Evolutionary conservation across 2,329 filamentous ascomycete species (phyloP).

Genomic region (Penicillium sumatraense): DNA sequence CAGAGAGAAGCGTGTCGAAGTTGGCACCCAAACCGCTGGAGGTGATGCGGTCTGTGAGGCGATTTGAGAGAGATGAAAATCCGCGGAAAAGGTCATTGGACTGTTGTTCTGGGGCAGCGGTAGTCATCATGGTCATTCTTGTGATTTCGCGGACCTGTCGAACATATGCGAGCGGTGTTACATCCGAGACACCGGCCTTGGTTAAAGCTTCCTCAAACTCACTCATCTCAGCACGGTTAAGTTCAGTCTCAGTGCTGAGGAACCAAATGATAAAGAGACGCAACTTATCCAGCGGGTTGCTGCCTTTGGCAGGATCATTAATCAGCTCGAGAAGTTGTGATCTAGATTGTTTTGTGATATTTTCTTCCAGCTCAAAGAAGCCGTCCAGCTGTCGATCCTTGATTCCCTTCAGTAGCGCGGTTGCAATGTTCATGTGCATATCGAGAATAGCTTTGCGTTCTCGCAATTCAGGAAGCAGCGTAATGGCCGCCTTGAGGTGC

Average conservation of each 20-base stretch:
- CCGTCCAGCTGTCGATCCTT: constrained; percentile 95
- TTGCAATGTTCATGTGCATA: constrained; percentile 99
- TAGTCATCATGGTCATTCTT: constrained; percentile 97
- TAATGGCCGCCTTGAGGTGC: constrained; percentile 95
- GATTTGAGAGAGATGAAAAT: constrained; percentile 88
- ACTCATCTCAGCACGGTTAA: constrained; percentile 79
- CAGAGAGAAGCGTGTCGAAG: constrained; percentile 91
- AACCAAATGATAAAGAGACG: constrained; percentile 97
- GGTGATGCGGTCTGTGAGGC: constrained; percentile 91
- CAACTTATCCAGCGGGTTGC: constrained; percentile 83
- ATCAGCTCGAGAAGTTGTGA: constrained; percentile 85
- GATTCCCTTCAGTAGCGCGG: constrained; percentile 78
- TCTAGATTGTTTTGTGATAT: constrained; percentile 88
- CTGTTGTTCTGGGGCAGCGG: constrained; percentile 68
- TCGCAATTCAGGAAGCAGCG: constrained; percentile 84
- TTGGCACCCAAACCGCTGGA: constrained; percentile 85
- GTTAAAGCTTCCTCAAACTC: constrained; percentile 84
- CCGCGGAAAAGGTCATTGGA: constrained; percentile 81
- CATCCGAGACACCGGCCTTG: constrained; percentile 72
- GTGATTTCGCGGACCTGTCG: constrained; percentile 91
- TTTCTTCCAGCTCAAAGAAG: constrained; percentile 94
- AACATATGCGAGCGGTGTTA: constrained; percentile 80
- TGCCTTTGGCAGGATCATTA: constrained; percentile 79
- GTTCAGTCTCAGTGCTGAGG: constrained; percentile 87
- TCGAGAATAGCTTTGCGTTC: constrained; percentile 92